phyloP scores from a whole-genome alignment of 495 filamentous ascomycete species.

The Hypoxylon trugodes region DNA sequence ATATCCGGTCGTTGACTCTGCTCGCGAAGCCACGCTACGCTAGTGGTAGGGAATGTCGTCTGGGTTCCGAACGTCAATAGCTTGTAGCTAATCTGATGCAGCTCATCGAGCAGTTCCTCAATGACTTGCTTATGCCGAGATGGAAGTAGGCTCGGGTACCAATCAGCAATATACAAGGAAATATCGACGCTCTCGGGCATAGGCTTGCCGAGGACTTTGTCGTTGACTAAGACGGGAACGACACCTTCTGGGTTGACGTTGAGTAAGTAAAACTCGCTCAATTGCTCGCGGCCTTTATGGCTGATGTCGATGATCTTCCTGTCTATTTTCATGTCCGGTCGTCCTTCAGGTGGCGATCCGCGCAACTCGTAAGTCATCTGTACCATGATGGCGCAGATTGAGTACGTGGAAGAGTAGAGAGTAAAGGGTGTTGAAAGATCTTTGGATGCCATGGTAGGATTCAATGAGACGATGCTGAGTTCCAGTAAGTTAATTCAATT shows the following conservation, averaged over 20 bases:
- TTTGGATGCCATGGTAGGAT: conserved; percentile 2
- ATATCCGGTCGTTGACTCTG: background rate
- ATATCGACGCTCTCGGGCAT: conserved; percentile 1
- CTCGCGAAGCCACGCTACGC: background rate
- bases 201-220: background rate
- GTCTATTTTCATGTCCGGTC: conserved; percentile 2
- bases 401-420: conserved; percentile 1
- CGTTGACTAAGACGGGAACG: background rate
- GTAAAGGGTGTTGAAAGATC: background rate
- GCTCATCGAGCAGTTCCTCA: background rate
- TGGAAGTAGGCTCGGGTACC: conserved; percentile 1
- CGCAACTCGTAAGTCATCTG: conserved; percentile 7
- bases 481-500: no score
- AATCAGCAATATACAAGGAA: conserved; percentile 1
- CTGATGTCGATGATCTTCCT: background rate
- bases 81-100: conserved; percentile 2
- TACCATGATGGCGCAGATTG: conserved; percentile 5
- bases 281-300: background rate
- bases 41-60: background rate
- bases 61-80: conserved; percentile 5
- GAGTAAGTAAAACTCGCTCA: conserved; percentile 15
- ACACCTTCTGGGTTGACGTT: conserved; percentile 5
- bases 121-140: background rate
- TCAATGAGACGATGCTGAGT: no score
- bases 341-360: background rate